Percentiles rank a stretch among this genome's conserved stretches.
Conservation (phyloP, 192 early-diverging fungal genomes). For the Entomortierella beljakovae region DNA sequence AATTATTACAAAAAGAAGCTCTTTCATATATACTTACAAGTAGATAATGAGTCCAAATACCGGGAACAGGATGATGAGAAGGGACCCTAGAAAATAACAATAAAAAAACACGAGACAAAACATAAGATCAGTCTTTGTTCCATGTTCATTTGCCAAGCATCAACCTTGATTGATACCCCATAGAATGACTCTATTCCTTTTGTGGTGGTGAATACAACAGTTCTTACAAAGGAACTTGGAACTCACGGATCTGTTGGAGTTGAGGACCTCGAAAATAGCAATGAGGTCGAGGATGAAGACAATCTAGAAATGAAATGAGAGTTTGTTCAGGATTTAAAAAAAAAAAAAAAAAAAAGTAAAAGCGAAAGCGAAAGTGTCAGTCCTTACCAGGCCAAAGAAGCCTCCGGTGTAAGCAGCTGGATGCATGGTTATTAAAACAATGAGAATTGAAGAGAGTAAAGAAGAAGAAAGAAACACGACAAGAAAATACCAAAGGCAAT, state of each 20-base stretch:
- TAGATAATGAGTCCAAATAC: conserved; percentile 66
- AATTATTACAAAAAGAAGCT: too few species aligned
- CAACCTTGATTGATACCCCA: too few species aligned
- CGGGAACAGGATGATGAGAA: conserved; percentile 72
- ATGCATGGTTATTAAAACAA: conserved; percentile 21
- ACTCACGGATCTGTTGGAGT: conserved; percentile 54
- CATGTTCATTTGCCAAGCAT: background rate
- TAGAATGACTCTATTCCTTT: too few species aligned
- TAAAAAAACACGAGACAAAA: background rate
- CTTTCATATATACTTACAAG: conserved; percentile 76
- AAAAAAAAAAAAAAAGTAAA: background rate
- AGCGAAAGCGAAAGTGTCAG: background rate
- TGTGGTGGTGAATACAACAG: too few species aligned
- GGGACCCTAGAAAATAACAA: conserved; percentile 44
- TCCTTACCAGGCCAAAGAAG: conserved; percentile 41
- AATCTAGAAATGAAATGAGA: conserved; percentile 17
- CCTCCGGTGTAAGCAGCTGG: conserved; percentile 39
- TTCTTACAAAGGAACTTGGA: conserved; percentile 63
- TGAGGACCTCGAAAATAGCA: conserved; percentile 67
- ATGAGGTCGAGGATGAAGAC: conserved; percentile 68
- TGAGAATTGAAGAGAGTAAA: background rate
- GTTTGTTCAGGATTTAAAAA: background rate
- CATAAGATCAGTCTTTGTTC: too few species aligned
- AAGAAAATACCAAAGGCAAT: background rate
- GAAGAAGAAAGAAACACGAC: conserved; percentile 10